These are phyloP conservation scores for Asterophora parasitica DNA, from an alignment of 768 basidiomycete species.

Conservation along the genomic window DNA sequence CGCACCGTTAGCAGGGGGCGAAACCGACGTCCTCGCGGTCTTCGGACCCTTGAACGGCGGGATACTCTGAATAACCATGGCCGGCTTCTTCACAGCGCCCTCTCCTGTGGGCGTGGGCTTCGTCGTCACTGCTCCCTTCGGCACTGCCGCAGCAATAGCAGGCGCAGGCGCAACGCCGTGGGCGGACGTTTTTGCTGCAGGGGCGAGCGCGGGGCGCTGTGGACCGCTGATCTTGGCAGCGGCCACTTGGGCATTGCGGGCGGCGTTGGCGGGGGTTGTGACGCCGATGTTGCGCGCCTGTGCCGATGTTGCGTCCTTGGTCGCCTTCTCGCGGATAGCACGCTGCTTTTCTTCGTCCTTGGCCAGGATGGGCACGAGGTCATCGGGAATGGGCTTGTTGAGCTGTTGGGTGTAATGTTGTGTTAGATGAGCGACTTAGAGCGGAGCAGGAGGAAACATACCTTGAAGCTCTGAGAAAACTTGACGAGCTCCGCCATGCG, in stretches of 20 bases:
- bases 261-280: conserved; percentile 47
- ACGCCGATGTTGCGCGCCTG: conserved; percentile 68
- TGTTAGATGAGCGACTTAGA: neutral
- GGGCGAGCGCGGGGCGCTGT: conserved; percentile 10
- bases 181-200: conserved; percentile 24
- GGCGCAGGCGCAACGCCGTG: conserved; percentile 21
- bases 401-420: conserved; percentile 43
- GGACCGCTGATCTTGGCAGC: conserved; percentile 29
- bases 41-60: conserved; percentile 82
- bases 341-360: conserved; percentile 92
- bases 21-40: conserved; percentile 22
- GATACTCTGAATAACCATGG: conserved; percentile 85
- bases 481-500: conserved; percentile 89
- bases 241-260: conserved; percentile 36
- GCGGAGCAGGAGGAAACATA: conserved; percentile 25
- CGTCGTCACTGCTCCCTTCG: conserved; percentile 24
- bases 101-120: conserved; percentile 26
- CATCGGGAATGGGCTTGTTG: conserved; percentile 92
- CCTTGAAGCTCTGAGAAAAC: conserved; percentile 95
- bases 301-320: conserved; percentile 57
- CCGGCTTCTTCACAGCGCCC: conserved; percentile 38
- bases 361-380: conserved; percentile 86
- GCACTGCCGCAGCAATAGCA: conserved; percentile 8
- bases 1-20: conserved; percentile 26
- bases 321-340: conserved; percentile 73